Conservation (phyloP, 768 basidiomycete genomes). For the Leccinum ochraceum region DNA sequence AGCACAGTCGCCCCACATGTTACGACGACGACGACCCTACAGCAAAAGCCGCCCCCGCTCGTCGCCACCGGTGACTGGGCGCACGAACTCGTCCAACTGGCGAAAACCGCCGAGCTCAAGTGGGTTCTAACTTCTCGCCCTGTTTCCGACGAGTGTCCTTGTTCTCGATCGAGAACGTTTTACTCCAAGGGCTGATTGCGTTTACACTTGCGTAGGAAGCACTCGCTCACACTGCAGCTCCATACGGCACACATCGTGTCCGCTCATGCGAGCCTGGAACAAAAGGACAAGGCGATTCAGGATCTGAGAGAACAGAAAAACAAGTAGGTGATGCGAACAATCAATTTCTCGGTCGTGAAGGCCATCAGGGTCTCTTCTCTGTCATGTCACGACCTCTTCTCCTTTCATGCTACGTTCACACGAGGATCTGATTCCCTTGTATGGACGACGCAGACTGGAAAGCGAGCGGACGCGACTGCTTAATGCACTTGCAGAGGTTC, state of each 20-base stretch:
- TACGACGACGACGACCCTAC: constrained; percentile 26
- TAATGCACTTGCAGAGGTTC: constrained; percentile 67
- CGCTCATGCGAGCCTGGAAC: constrained; percentile 76
- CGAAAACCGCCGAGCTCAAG: constrained; percentile 89
- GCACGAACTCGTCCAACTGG: constrained; percentile 80
- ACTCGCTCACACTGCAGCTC: constrained; percentile 78
- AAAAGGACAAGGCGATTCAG: constrained; percentile 76
- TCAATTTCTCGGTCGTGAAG: neutral
- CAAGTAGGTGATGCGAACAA: constrained; percentile 50
- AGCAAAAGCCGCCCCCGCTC: constrained; percentile 46
- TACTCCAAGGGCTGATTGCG: constrained; percentile 8
- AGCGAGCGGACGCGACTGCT: constrained; percentile 73
- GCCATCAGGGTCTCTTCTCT: neutral
- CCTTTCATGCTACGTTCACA: neutral
- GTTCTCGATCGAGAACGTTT: neutral
- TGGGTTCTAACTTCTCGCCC: constrained; percentile 40
- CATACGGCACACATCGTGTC: constrained; percentile 88
- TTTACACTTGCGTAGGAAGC: constrained; percentile 53
- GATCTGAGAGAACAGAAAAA: constrained; percentile 85
- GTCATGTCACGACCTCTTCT: neutral
- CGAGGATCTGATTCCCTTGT: constrained; percentile 17
- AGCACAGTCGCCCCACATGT: constrained; percentile 35
- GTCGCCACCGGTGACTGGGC: constrained; percentile 88
- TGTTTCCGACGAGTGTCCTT: constrained; percentile 1
- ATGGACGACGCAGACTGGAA: constrained; percentile 52